Percentiles rank a stretch among this genome's conserved stretches.
phyloP scores from a whole-genome alignment of 2,329 filamentous ascomycete species.

The Hypoxylon sp. region DNA sequence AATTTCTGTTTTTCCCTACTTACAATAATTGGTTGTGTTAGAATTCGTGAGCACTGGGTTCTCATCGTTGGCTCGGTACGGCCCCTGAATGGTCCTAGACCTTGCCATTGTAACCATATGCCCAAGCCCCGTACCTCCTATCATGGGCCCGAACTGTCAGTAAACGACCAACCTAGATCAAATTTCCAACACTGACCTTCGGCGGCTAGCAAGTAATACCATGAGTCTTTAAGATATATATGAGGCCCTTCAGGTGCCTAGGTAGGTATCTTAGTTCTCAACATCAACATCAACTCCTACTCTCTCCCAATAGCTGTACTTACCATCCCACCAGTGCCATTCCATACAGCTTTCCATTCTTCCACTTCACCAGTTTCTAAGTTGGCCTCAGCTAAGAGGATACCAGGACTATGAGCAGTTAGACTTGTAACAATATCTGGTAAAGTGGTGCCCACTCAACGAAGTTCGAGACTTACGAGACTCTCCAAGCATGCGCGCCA shows the following conservation, averaged over 20 bases:
- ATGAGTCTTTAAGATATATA: conserved; percentile 65
- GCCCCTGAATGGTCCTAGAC: conserved; percentile 59
- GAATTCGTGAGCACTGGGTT: conserved; percentile 65
- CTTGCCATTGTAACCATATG: conserved; percentile 66
- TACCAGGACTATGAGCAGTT: conserved; percentile 54
- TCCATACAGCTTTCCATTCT: conserved; percentile 61
- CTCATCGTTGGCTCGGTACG: conserved; percentile 59
- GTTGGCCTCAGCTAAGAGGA: conserved; percentile 58
- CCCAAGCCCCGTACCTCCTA: conserved; percentile 63
- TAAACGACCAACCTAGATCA: not conserved
- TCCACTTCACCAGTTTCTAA: conserved; percentile 59
- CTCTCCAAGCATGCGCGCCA: conserved; percentile 57
- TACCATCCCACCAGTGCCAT: conserved; percentile 61
- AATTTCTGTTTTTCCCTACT: conserved; percentile 21
- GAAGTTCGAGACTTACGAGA: conserved; percentile 45
- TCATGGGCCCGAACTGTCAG: not conserved
- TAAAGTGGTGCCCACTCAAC: no score
- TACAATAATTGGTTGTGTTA: conserved; percentile 60
- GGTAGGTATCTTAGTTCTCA: conserved; percentile 1
- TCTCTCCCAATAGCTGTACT: conserved; percentile 11
- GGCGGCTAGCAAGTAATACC: conserved; percentile 68
- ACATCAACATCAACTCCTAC: conserved; percentile 6
- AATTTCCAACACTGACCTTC: conserved; percentile 57
- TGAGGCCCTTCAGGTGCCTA: conserved; percentile 68
- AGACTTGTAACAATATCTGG: not conserved